Base-by-base conservation (phyloP, 2,329 filamentous ascomycete species). In the Pseudocercospora macadamiae region DNA sequence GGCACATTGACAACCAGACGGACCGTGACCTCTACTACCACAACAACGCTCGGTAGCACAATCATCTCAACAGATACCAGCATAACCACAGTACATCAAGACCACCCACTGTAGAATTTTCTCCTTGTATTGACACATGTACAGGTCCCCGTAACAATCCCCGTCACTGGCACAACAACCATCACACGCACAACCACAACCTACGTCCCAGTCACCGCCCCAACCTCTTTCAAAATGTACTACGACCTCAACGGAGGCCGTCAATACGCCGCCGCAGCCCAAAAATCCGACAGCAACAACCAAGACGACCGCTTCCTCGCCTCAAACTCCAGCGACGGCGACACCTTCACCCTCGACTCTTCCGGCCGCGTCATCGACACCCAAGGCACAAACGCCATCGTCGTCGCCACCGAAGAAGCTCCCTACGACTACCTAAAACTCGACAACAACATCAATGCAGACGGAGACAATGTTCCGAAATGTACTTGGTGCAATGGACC, bases 401-500 rank as follows among this genome's bases (percentile, higher is more conserved):
- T 26, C 16, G 25, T 49, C n/a, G 25, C 25, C 16, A 49, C 47
- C 14, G 26, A 34, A 4, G 12, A 49, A 21, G 47, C 47, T 19
- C 47, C 47, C 2, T 49, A 49, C 47, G 18, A 34, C 14, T 49
- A 49, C 28, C 47, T 49, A 14, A 30, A 19, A 4, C 47, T 49
- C 25, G 26, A 49, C 26, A 23, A 3, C 16, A 14, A 34, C 23
- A 16, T 34, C 2, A 32, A 49, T 14, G 26, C 16, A 3, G 6
- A 19, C 6, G 26, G 28, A 3, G 25, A 14, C 9, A 30, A 49
- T n/a, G 47, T 49, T 2, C 47, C 47, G 26, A 49, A 7, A 19
- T 49, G 47, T 21, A 32, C 47, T 19, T 49, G 47, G 47, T 49
- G 47, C n/a, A 34, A 34, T n/a, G 47, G 47, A n/a, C 47, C 47